Conservation (phyloP, 2,329 filamentous ascomycete species). For the Akanthomyces muscarius region DNA sequence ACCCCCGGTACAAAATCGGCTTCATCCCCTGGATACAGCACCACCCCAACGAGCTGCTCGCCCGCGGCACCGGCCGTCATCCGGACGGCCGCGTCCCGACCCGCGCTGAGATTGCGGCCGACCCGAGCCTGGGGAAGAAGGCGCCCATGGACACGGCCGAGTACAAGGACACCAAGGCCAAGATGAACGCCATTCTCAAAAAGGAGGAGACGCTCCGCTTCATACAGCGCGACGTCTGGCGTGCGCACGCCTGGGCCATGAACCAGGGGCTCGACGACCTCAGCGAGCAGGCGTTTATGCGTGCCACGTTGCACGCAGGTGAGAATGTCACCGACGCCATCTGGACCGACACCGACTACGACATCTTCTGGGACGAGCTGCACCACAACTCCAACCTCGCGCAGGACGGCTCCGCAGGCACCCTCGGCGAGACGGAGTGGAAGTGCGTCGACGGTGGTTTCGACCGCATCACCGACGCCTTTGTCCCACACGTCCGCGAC, state of each 20-base stretch:
- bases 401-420: conserved; percentile 25
- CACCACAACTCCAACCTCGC: conserved; percentile 32
- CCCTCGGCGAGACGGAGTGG: conserved; percentile 28
- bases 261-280: conserved; percentile 28
- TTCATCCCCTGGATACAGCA: conserved; percentile 41
- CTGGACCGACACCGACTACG: conserved; percentile 28
- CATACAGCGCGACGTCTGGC: conserved; percentile 25
- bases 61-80: conserved; percentile 22
- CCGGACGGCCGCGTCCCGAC: conserved; percentile 27
- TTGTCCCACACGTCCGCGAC: conserved; percentile 27
- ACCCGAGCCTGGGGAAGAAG: conserved; percentile 20
- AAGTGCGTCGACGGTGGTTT: conserved; percentile 27
- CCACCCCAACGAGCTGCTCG: conserved; percentile 27
- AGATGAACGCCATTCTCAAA: conserved; percentile 22
- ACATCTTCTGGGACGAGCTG: conserved; percentile 32
- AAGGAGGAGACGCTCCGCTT: conserved; percentile 18
- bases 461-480: conserved; percentile 28
- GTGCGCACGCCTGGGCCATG: conserved; percentile 29
- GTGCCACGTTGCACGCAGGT: conserved; percentile 31
- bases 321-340: conserved; percentile 36
- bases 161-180: conserved; percentile 25
- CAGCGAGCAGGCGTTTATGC: conserved; percentile 30
- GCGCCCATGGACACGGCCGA: conserved; percentile 16
- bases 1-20: conserved; percentile 31
- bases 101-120: conserved; percentile 24